These are phyloP conservation scores for Globisporangium apiculatum DNA, from an alignment of 352 stramenopile species.

Conservation along the genomic window DNA sequence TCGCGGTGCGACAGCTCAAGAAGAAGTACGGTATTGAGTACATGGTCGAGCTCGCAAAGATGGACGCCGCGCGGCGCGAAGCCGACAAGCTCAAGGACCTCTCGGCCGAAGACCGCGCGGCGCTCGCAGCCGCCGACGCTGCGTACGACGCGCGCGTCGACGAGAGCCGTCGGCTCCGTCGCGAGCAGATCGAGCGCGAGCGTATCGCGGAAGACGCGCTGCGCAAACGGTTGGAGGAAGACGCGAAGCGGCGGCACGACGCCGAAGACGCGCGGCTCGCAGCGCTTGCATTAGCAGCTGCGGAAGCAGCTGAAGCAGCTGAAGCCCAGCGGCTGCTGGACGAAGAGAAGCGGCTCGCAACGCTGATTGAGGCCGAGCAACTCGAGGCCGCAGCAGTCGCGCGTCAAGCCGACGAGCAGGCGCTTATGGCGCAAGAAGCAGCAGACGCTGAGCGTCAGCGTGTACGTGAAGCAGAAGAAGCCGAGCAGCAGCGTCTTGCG, in stretches of 20 bases:
- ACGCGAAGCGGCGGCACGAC: constrained; percentile 12
- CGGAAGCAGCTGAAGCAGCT: constrained; percentile 1
- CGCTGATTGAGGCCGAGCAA: constrained; percentile 4
- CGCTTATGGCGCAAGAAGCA: constrained; percentile 2
- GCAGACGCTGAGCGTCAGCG: constrained; percentile 2
- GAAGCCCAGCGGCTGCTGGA: constrained; percentile 6
- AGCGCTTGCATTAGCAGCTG: constrained; percentile 7
- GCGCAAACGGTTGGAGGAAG: constrained; percentile 40
- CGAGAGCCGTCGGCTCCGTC: constrained; percentile 67
- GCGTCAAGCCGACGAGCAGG: not conserved
- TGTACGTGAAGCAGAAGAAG: constrained; percentile 5
- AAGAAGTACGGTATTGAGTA: constrained; percentile 78
- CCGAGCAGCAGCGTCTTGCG: constrained; percentile 27
- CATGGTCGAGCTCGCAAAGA: constrained; percentile 63
- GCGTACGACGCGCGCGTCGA: constrained; percentile 78
- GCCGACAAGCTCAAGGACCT: constrained; percentile 60
- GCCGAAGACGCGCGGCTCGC: constrained; percentile 11
- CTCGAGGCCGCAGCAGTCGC: constrained; percentile 2
- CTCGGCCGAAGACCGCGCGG: constrained; percentile 44
- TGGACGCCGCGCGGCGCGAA: constrained; percentile 58
- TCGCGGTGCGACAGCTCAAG: constrained; percentile 64
- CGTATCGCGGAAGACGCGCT: constrained; percentile 44
- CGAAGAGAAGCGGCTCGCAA: constrained; percentile 10
- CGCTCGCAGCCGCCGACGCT: constrained; percentile 34
- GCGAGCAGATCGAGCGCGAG: constrained; percentile 70